Evolutionary conservation across 2,329 filamentous ascomycete species (phyloP), one percentile per base, ranked within the genome.

Genomic region (Penicillium sumatraense): DNA sequence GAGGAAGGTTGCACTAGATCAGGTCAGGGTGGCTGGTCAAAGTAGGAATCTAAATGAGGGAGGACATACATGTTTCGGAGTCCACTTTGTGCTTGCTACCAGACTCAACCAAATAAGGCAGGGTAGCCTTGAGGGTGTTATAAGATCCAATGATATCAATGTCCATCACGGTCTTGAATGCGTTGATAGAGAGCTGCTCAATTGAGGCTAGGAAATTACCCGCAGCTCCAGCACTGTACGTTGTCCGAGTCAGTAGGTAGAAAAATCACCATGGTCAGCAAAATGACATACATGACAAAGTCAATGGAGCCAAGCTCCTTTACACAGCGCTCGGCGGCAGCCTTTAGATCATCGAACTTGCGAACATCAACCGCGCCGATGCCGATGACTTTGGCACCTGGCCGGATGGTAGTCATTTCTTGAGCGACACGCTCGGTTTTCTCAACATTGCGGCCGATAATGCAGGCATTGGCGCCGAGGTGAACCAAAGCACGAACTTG

Each of bases 131-230:
- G 69, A 96, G 82, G 2, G 92, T 96, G 79, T 98, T 96, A 78
- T 90, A 99, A 14, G 90, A 96, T 27, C 95, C 95, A 31, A 98
- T 75, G 2, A 96, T 89, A 72, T 98, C 95, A 68, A 99, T 99
- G 58, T 98, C 95, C 67, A 98, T 93, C 62, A 99, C 95, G 0
- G 90, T 83, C 75, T 93, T 96, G 86, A 99, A 96, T 3, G 91
- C 95, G 71, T 98, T 98, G 55, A 89, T 78, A 36, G 86, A 91
- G 47, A 98, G 84, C 59, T 88, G 88, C 36, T 88, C 84, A 57
- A 98, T 88, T 4, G 93, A 89, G 0, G 91, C 89, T 20, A 99
- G 82, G 75, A 98, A 99, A 75, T 99, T 99, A 56, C 95, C 95
- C 16, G 95, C 95, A 13, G 95, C 95, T 48, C 95, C 95, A 18